Conservation (phyloP, 1,284 basidiomycete species). For the Athelia psychrophila region DNA sequence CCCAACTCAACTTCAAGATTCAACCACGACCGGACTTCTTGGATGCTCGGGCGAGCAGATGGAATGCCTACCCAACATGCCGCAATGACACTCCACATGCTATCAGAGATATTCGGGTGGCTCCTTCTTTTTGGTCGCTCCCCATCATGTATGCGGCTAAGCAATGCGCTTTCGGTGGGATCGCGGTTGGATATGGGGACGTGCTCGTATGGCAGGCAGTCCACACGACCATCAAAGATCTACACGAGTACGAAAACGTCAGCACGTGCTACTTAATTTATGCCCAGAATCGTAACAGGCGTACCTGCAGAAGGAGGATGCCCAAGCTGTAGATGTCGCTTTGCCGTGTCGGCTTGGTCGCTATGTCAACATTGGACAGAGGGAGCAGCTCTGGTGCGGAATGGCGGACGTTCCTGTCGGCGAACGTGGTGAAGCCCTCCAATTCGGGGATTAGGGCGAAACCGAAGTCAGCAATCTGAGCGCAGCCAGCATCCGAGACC, state of each 20-base stretch:
- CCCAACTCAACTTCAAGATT: no score
- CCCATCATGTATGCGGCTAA: not conserved
- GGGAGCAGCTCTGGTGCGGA: not conserved
- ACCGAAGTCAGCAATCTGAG: constrained; percentile 1
- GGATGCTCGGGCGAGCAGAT: not conserved
- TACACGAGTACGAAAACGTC: not conserved
- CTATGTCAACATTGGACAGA: not conserved
- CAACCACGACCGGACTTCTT: not conserved
- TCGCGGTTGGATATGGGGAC: not conserved
- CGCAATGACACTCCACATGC: not conserved
- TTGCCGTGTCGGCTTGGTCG: not conserved
- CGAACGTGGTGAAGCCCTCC: not conserved
- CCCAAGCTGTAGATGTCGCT: not conserved
- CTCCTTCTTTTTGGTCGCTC: not conserved
- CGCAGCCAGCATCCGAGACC: not conserved
- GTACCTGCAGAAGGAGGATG: not conserved
- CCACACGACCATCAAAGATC: not conserved
- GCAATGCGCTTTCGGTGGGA: not conserved
- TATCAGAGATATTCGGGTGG: not conserved
- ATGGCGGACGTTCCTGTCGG: not conserved
- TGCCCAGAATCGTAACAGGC: not conserved
- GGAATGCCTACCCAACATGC: not conserved
- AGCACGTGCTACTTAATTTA: not conserved
- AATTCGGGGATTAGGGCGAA: not conserved
- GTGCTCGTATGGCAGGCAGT: not conserved